Base-by-base conservation (phyloP, 2,329 filamentous ascomycete genomes). In the Reticulascus tulasneorum region DNA sequence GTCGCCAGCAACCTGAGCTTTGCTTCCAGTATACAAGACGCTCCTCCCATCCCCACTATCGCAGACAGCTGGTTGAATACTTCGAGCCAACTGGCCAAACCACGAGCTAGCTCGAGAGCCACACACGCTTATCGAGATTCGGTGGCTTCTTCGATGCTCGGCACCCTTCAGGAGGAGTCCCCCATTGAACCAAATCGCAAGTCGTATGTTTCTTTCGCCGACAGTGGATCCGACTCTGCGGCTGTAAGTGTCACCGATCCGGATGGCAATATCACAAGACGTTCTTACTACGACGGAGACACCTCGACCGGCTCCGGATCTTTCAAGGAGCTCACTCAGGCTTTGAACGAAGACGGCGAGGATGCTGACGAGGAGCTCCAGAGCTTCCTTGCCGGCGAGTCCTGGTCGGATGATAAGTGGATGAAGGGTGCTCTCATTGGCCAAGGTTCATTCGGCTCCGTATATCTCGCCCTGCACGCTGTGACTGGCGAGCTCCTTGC, bases 371-470 rank as follows among this genome's bases (percentile, higher is more conserved):
- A 90, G 54, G 90, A 93, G 51, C 73, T 97, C 16, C 80, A 84
- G 50, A 90, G 90, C 54, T 96, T 96, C 71, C 73, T 97, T 25
- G 82, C 88, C 22, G 87, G 88, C 46, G 88, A 96, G 56, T 94
- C 88, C 8, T 97, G 93, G 81, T 90, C 94, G 47, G 90, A 95
- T 45, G 86, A 91, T 67, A 94, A 95, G 62, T 98, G 94, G 86
- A 97, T 98, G 89, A 96, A 97, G 69, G 93, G 93, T 55, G 90
- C 91, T 21, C 73, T 97, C 45, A 98, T 98, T 48, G 93, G 93
- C 21, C 89, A 96, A 63, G 93, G 93, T 45, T 96, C 90, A 5
- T 98, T 98, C 54, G 93, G 93, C 53, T 90, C 84, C 50, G 93
- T 98, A 35, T 98, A 94, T 63, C 75, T 98, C 31, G 93, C 93